Evolutionary conservation across 352 stramenopile genomes (phyloP).

Genomic region (Pythium rishiriense): DNA sequence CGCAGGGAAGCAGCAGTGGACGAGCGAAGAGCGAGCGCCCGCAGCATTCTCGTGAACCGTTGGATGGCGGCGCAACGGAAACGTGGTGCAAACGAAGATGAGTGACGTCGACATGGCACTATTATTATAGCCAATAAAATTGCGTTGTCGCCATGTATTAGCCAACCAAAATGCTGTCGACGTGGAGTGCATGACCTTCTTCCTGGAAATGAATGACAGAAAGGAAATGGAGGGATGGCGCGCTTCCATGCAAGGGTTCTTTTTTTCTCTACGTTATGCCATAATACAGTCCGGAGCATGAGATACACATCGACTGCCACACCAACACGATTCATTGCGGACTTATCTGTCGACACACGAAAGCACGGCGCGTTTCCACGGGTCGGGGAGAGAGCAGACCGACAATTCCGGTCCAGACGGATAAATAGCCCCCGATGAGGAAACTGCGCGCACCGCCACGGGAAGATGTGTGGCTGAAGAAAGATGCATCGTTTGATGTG

Average conservation of each 20-base stretch:
- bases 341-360: neutral
- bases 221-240: neutral
- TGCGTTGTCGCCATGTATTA: neutral
- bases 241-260: neutral
- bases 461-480: neutral
- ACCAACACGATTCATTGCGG: neutral
- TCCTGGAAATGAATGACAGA: neutral
- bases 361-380: slow-evolving; percentile 4
- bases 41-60: slow-evolving; percentile 5
- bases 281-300: neutral
- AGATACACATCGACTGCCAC: neutral
- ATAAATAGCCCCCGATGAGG: slow-evolving; percentile 34
- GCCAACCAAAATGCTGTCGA: neutral
- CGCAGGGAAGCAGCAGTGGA: slow-evolving; percentile 18
- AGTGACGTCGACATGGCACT: slow-evolving; percentile 8
- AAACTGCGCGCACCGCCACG: neutral
- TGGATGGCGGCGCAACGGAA: neutral
- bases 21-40: slow-evolving; percentile 2
- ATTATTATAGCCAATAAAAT: slow-evolving; percentile 15
- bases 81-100: neutral
- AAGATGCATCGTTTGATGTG: neutral
- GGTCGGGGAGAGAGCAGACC: slow-evolving; percentile 29
- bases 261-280: slow-evolving; percentile 4
- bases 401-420: slow-evolving; percentile 26
- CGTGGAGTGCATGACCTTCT: no score